Conservation (phyloP, 495 filamentous ascomycete species). For the Extremus antarcticus region DNA sequence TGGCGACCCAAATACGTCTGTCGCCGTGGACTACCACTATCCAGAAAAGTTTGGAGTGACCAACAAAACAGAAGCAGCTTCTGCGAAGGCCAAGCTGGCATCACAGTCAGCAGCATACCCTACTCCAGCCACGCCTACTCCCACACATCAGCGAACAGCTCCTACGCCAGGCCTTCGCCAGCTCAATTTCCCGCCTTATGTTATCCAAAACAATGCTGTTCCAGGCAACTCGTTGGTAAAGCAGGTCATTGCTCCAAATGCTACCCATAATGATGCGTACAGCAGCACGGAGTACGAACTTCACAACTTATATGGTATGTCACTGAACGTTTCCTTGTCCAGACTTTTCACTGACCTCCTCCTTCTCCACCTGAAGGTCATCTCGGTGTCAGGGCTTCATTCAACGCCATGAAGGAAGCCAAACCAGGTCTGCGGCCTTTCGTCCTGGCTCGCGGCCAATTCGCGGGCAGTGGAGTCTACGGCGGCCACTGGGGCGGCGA, state of each 20-base stretch:
- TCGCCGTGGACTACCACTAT: too few species aligned
- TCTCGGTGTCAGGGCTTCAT: background rate
- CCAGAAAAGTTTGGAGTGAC: too few species aligned
- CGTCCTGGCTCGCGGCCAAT: conserved; percentile 8
- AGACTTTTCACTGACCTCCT: conserved; percentile 15
- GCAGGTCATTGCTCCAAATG: conserved; percentile 13
- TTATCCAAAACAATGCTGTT: conserved; percentile 9
- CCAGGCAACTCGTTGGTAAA: background rate
- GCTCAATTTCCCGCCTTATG: conserved; percentile 20
- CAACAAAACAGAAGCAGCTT: too few species aligned
- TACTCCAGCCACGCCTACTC: conserved; percentile 8
- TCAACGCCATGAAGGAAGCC: conserved; percentile 2
- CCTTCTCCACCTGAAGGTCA: too few species aligned
- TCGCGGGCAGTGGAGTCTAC: background rate
- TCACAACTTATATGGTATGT: conserved; percentile 15
- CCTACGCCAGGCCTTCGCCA: too few species aligned
- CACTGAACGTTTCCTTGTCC: too few species aligned
- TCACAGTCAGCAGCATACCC: too few species aligned
- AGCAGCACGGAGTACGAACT: conserved; percentile 17
- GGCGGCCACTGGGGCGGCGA: conserved; percentile 71
- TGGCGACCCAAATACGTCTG: too few species aligned
- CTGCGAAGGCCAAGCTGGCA: too few species aligned
- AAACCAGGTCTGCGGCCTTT: conserved; percentile 16
- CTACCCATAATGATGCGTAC: conserved; percentile 17
- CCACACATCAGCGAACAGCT: conserved; percentile 6